These are phyloP conservation scores for Rhytidiadelphus loreus DNA, from an alignment of 225 moss, liverwort and hornwort species.

Conservation along the genomic window DNA sequence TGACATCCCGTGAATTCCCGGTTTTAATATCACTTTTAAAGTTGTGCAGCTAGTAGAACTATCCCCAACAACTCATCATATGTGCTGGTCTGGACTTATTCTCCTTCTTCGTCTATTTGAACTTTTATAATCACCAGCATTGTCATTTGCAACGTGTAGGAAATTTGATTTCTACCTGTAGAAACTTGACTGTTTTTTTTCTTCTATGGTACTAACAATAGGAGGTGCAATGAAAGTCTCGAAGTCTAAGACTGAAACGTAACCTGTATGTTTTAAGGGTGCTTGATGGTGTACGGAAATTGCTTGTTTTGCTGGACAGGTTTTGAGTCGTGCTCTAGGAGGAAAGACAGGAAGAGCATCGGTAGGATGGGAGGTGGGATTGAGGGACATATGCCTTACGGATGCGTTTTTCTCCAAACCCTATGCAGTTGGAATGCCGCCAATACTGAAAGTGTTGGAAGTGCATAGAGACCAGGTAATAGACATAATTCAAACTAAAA, in stretches of 20 bases:
- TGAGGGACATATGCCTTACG: conserved; percentile 52
- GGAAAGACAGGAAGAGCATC: conserved; percentile 75
- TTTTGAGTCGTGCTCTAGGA: conserved; percentile 80
- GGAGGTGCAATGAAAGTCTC: not conserved
- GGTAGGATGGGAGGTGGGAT: conserved; percentile 85
- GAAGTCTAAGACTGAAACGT: not conserved
- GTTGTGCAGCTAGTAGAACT: not conserved
- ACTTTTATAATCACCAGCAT: not conserved
- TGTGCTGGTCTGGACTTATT: not conserved
- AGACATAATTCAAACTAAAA: not conserved
- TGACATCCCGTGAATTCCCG: not conserved
- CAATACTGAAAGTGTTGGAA: conserved; percentile 42
- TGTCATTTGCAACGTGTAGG: not conserved
- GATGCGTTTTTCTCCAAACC: conserved; percentile 53
- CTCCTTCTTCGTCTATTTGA: not conserved
- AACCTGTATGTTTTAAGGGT: not conserved
- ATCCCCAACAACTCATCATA: not conserved
- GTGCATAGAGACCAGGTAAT: conserved; percentile 81
- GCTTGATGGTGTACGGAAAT: not conserved
- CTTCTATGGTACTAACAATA: not conserved
- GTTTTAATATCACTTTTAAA: not conserved
- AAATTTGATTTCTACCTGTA: no score
- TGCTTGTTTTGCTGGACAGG: conserved; percentile 16
- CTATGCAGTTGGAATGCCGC: conserved; percentile 61
- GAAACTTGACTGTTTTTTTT: not conserved